Percentiles rank a stretch among this genome's conserved stretches.
Evolutionary conservation across 2,329 filamentous ascomycete species (phyloP).

Genomic region (Botrytis medusae): DNA sequence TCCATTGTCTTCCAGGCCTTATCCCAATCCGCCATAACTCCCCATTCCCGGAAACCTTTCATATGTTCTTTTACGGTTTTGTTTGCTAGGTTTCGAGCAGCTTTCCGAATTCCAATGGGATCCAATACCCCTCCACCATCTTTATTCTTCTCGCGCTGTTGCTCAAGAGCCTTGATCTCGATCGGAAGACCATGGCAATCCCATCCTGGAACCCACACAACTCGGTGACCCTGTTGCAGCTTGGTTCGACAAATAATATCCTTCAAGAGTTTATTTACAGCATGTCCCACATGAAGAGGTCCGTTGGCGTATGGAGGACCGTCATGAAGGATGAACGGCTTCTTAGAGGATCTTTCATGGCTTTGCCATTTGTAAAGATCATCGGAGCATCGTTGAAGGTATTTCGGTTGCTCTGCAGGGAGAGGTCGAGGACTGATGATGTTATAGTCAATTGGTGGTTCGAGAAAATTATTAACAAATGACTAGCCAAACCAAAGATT

Average conservation of each 20-base stretch:
- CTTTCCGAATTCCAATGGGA: slow-evolving; percentile 60
- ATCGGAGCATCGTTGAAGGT: slow-evolving; percentile 78
- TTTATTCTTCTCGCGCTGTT: slow-evolving; percentile 30
- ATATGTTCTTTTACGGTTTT: slow-evolving; percentile 72
- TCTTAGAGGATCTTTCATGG: slow-evolving; percentile 32
- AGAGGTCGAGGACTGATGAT: slow-evolving; percentile 41
- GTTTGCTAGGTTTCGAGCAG: slow-evolving; percentile 64
- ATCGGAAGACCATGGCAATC: slow-evolving; percentile 97
- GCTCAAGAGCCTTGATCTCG: slow-evolving; percentile 81
- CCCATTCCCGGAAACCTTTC: slow-evolving; percentile 70
- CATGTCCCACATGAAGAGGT: slow-evolving; percentile 85
- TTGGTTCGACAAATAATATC: slow-evolving; percentile 86
- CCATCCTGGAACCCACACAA: slow-evolving; percentile 90
- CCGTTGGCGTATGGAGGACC: slow-evolving; percentile 97
- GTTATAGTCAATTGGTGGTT: slow-evolving; percentile 20
- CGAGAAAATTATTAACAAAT: slow-evolving; percentile 21
- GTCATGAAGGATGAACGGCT: slow-evolving; percentile 83
- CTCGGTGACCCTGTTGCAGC: slow-evolving; percentile 69
- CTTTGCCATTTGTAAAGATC: slow-evolving; percentile 87
- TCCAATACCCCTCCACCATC: slow-evolving; percentile 44
- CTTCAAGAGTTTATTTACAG: slow-evolving; percentile 95
- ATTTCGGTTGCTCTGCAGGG: slow-evolving; percentile 48
- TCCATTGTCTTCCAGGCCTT: slow-evolving; percentile 79
- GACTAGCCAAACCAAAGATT: slow-evolving; percentile 17
- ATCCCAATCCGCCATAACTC: slow-evolving; percentile 80